These are phyloP conservation scores for Acer yangbiense DNA, from an alignment of 345 rosid species.

Conservation along the genomic window DNA sequence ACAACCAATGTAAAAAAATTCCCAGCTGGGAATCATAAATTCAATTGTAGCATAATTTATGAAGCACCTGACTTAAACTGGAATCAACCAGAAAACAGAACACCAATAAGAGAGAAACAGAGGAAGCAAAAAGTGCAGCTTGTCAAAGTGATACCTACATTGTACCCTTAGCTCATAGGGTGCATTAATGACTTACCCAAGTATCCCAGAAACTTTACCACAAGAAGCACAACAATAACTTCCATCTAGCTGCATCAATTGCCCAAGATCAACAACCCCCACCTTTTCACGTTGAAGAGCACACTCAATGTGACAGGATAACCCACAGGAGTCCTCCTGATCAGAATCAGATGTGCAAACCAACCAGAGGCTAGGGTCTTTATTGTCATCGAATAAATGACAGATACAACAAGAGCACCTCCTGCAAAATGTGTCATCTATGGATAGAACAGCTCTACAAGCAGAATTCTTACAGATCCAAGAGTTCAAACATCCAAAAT, in stretches of 20 bases:
- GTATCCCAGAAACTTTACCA: slow-evolving; percentile 93
- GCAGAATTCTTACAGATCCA: slow-evolving; percentile 81
- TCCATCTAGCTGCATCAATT: slow-evolving; percentile 82
- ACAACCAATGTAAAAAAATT: not conserved
- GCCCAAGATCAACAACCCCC: slow-evolving; percentile 83
- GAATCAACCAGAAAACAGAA: slow-evolving; percentile 5
- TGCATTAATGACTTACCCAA: slow-evolving; percentile 60
- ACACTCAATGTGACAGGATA: slow-evolving; percentile 94
- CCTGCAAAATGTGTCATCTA: slow-evolving; percentile 80
- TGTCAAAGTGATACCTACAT: not conserved
- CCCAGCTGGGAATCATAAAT: slow-evolving; percentile 8
- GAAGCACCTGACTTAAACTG: not conserved
- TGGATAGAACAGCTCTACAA: slow-evolving; percentile 60
- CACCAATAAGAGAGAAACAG: slow-evolving; percentile 3
- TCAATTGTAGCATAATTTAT: slow-evolving; percentile 2
- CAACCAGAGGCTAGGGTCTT: slow-evolving; percentile 85
- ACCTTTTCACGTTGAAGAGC: slow-evolving; percentile 80
- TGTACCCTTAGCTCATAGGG: not conserved
- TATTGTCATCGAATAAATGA: slow-evolving; percentile 86
- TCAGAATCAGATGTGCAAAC: slow-evolving; percentile 61
- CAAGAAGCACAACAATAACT: slow-evolving; percentile 95
- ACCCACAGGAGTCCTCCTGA: slow-evolving; percentile 73
- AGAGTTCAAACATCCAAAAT: slow-evolving; percentile 47
- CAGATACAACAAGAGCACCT: slow-evolving; percentile 98
- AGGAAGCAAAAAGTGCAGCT: not conserved